These are phyloP conservation scores for Podaxis mareebaensis DNA, from an alignment of 768 basidiomycete species.

Conservation along the genomic window DNA sequence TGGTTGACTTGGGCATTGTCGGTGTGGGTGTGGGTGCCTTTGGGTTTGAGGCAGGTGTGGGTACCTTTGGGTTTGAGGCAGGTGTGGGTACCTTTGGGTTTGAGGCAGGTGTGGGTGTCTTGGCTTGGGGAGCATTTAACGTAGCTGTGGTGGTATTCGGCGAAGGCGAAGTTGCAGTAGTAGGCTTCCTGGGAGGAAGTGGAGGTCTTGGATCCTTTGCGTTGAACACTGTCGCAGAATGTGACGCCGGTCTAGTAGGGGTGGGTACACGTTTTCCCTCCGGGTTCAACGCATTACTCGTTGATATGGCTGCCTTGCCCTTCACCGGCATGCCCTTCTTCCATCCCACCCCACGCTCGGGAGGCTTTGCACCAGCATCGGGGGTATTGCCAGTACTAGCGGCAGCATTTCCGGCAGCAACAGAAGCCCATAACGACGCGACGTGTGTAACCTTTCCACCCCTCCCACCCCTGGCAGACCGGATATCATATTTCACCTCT, in stretches of 20 bases:
- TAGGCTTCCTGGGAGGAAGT: conserved; percentile 14
- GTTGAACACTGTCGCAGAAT: neutral
- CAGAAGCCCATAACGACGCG: conserved; percentile 71
- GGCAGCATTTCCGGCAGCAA: conserved; percentile 28
- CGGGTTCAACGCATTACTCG: no score
- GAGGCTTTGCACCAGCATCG: neutral
- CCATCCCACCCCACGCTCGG: neutral
- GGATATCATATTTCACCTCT: conserved; percentile 68
- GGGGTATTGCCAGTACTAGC: no score
- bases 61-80: neutral
- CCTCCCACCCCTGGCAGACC: conserved; percentile 74
- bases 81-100: neutral
- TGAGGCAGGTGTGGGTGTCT: conserved; percentile 14
- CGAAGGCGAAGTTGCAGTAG: neutral
- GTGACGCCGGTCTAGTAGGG: neutral
- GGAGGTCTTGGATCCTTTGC: neutral
- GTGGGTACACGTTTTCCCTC: no score
- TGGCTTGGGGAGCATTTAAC: neutral
- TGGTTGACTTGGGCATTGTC: neutral
- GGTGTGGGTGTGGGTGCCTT: conserved; percentile 13
- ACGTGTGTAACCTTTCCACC: conserved; percentile 77
- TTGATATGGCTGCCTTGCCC: no score
- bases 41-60: conserved; percentile 10
- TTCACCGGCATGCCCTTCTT: neutral
- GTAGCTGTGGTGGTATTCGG: conserved; percentile 12